Evolutionary conservation across 225 moss, liverwort and hornwort species (phyloP).

Genomic region (Antitrichia curtipendula): DNA sequence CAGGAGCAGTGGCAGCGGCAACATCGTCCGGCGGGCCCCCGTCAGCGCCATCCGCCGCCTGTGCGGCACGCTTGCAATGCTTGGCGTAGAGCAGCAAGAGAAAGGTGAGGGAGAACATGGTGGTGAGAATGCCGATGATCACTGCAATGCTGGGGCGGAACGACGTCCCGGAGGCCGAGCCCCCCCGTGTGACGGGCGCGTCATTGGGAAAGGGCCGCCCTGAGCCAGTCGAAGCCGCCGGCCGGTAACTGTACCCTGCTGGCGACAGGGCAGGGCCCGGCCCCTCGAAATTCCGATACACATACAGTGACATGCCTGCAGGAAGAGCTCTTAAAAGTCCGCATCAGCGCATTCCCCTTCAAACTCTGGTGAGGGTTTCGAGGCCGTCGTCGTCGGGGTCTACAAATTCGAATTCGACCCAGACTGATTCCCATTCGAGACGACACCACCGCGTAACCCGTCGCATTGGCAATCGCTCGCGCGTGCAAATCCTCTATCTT

Average conservation of each 20-base stretch:
- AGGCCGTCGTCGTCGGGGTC: background rate
- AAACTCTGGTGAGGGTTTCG: background rate
- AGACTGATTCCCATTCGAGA: background rate
- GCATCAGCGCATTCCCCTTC: background rate
- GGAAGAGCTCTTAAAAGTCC: background rate
- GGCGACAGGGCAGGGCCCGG: slow-evolving; percentile 12
- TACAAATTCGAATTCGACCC: background rate
- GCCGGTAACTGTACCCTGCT: background rate
- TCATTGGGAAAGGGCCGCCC: slow-evolving; percentile 6
- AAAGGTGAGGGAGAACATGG: slow-evolving; percentile 88
- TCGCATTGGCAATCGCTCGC: background rate
- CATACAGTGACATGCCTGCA: slow-evolving; percentile 12
- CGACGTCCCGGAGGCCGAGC: slow-evolving; percentile 3
- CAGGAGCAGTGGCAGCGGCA: slow-evolving; percentile 17
- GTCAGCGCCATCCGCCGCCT: slow-evolving; percentile 7
- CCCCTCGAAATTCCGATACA: slow-evolving; percentile 4
- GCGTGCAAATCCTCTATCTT: background rate
- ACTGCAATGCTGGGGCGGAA: slow-evolving; percentile 90
- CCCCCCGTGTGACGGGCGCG: background rate
- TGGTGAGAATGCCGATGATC: slow-evolving; percentile 86
- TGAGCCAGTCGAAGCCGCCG: background rate
- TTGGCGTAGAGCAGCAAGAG: slow-evolving; percentile 82
- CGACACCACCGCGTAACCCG: background rate
- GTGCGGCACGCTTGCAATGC: slow-evolving; percentile 67
- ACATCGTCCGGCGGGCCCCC: slow-evolving; percentile 14